These are phyloP conservation scores for Alternaria atra DNA, from an alignment of 2,329 filamentous ascomycete species.

Conservation along the genomic window DNA sequence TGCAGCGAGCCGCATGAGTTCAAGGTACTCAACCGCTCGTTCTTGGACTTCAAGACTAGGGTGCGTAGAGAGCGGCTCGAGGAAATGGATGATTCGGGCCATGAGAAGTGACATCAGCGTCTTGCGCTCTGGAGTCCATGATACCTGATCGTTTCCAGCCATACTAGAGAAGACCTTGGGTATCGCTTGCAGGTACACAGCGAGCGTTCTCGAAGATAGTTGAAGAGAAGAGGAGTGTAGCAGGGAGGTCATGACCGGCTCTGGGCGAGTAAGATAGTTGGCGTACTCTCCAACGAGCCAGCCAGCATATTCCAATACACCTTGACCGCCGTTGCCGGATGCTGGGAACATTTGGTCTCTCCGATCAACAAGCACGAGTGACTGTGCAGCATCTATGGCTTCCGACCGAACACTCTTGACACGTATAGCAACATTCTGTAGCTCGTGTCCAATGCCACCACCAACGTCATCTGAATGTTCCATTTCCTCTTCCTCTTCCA, in stretches of 20 bases:
- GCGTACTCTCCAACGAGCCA: constrained; percentile 94
- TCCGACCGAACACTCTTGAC: constrained; percentile 83
- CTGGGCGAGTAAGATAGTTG: constrained; percentile 72
- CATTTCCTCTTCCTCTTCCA: constrained; percentile 40
- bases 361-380: constrained; percentile 71
- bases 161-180: constrained; percentile 84
- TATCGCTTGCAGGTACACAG: constrained; percentile 81
- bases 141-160: constrained; percentile 68
- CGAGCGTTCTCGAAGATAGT: constrained; percentile 72
- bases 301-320: constrained; percentile 76
- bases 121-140: constrained; percentile 78
- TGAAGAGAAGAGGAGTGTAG: constrained; percentile 71
- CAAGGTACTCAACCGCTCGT: constrained; percentile 88
- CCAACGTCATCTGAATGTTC: constrained; percentile 60
- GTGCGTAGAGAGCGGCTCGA: constrained; percentile 81
- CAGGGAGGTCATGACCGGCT: constrained; percentile 76
- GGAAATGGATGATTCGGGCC: constrained; percentile 80
- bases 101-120: constrained; percentile 79
- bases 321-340: constrained; percentile 61
- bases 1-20: constrained; percentile 84
- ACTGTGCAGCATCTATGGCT: constrained; percentile 83
- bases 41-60: constrained; percentile 95
- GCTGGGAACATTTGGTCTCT: constrained; percentile 65
- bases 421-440: constrained; percentile 90
- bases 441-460: constrained; percentile 79